Conservation (phyloP, 1,284 basidiomycete species). For the Marasmius oreades region DNA sequence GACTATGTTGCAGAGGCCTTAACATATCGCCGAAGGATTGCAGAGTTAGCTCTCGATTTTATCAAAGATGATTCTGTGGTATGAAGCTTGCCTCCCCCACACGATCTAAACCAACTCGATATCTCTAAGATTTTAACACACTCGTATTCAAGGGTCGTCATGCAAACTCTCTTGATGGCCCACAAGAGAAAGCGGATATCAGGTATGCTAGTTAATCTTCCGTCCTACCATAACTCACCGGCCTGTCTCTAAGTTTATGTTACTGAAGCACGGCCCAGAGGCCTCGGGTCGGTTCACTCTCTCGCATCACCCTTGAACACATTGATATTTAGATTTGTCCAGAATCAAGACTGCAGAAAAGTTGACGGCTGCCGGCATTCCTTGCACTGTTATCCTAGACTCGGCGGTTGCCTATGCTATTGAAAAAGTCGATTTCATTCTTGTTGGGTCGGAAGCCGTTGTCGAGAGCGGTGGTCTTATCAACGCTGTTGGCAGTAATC, state of each 20-base stretch:
- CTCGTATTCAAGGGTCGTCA: slow-evolving; percentile 94
- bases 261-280: slow-evolving; percentile 89
- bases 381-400: slow-evolving; percentile 93
- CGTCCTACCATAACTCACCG: slow-evolving; percentile 3
- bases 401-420: slow-evolving; percentile 97
- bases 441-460: slow-evolving; percentile 97
- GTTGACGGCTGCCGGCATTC: slow-evolving; percentile 83
- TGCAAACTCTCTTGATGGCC: slow-evolving; percentile 87
- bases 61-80: slow-evolving; percentile 93
- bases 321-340: slow-evolving; percentile 14
- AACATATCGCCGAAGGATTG: slow-evolving; percentile 88
- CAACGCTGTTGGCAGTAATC: slow-evolving; percentile 91
- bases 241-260: slow-evolving; percentile 74
- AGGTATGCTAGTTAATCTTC: slow-evolving; percentile 27
- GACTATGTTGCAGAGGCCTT: slow-evolving; percentile 79
- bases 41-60: slow-evolving; percentile 85
- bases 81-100: slow-evolving; percentile 17
- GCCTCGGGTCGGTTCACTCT: slow-evolving; percentile 59
- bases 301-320: slow-evolving; percentile 12
- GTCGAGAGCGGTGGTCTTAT: slow-evolving; percentile 91
- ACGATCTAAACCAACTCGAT: slow-evolving; percentile 7
- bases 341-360: slow-evolving; percentile 88
- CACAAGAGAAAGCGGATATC: slow-evolving; percentile 91
- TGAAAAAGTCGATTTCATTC: slow-evolving; percentile 91
- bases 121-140: slow-evolving; percentile 83